A percentile compares a stretch with the other conserved stretches of the same genome.
Evolutionary conservation across 2,329 filamentous ascomycete genomes (phyloP).

Genomic region (Verticillium klebahnii): DNA sequence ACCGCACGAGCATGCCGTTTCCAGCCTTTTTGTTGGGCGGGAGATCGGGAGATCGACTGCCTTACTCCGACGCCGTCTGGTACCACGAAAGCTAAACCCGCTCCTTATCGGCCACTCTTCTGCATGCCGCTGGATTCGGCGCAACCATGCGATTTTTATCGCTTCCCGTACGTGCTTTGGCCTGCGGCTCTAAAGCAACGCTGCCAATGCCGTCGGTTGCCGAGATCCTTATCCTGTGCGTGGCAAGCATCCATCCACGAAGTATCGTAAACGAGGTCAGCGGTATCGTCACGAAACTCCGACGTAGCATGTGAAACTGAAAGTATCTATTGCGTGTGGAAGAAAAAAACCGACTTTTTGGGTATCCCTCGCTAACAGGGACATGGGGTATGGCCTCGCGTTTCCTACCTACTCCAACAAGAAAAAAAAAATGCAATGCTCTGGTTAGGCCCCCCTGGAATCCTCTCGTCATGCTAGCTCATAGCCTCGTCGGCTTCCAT

Average conservation of each 20-base stretch:
- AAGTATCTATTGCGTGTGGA: not conserved
- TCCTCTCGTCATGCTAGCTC: not conserved
- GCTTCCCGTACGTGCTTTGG: not conserved
- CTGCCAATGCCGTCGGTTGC: not conserved
- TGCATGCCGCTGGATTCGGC: not conserved
- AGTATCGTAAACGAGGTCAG: not conserved
- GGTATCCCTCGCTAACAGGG: conserved; percentile 8
- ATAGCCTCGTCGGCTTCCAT: not conserved
- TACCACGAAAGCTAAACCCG: not conserved
- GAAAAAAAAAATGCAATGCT: not conserved
- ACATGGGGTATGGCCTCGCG: not conserved
- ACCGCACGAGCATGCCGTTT: not conserved
- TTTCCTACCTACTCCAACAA: conserved; percentile 7
- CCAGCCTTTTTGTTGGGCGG: not conserved
- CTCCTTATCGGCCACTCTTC: not conserved
- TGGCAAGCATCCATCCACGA: not conserved
- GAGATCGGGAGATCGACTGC: not conserved
- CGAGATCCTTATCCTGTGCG: not conserved
- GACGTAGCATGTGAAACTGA: not conserved
- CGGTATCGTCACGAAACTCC: not conserved
- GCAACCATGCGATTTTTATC: not conserved
- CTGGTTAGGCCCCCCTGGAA: not conserved
- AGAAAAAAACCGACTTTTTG: conserved; percentile 9
- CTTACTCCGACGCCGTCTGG: not conserved
- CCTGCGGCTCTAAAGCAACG: not conserved